A percentile compares a stretch with the other conserved stretches of the same genome.
Conservation (phyloP, 208 protist species). For the Blastocrithidia nonstop region DNA sequence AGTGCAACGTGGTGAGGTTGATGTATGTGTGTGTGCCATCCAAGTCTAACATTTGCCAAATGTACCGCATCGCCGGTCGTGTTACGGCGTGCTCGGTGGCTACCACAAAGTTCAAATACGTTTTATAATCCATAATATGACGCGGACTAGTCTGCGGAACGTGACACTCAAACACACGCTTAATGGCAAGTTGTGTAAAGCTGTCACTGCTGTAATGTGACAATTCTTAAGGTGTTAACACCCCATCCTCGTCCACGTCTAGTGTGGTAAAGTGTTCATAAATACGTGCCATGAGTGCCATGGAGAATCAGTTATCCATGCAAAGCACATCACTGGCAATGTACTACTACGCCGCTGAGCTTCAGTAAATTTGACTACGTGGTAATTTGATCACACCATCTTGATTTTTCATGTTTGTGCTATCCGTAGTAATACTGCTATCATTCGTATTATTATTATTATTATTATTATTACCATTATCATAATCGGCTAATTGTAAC, state of each 20-base stretch:
- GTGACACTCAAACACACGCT: conserved; percentile 82
- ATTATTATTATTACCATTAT: not conserved
- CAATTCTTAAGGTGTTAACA: conserved; percentile 66
- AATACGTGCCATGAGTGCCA: conserved; percentile 66
- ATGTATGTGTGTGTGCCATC: conserved; percentile 43
- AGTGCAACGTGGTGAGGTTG: conserved; percentile 39
- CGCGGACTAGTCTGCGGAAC: conserved; percentile 45
- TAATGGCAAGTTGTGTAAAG: conserved; percentile 66
- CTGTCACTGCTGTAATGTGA: conserved; percentile 69
- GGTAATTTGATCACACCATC: conserved; percentile 14
- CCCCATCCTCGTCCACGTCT: conserved; percentile 70
- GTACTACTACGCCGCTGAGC: conserved; percentile 51
- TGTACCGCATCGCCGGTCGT: conserved; percentile 67
- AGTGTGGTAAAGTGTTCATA: conserved; percentile 83
- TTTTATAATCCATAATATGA: conserved; percentile 85
- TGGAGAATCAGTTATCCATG: conserved; percentile 84
- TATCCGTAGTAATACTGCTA: no score
- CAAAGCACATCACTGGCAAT: conserved; percentile 33
- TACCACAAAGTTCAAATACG: conserved; percentile 87
- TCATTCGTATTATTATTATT: no score
- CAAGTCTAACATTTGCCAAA: conserved; percentile 76
- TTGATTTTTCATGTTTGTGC: no score
- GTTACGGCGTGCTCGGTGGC: conserved; percentile 77
- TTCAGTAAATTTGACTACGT: conserved; percentile 59
- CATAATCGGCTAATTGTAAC: conserved; percentile 22